Evolutionary conservation across 75 land plant genomes (phyloP).

Genomic region (Sequoiadendron giganteum): DNA sequence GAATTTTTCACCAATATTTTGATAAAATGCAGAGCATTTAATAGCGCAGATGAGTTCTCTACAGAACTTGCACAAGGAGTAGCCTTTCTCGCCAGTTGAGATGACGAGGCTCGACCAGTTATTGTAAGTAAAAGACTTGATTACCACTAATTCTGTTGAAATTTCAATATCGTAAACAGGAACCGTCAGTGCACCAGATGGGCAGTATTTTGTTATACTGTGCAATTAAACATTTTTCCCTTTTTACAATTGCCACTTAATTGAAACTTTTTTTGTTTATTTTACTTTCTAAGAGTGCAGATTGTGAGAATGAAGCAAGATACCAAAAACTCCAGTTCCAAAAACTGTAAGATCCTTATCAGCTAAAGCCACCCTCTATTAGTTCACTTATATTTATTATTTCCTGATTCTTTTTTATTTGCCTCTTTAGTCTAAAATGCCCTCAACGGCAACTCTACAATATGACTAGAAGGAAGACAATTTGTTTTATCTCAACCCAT

Average conservation of each 20-base stretch:
- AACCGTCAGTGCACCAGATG: neutral
- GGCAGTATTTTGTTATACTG: neutral
- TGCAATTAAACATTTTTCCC: too few species aligned
- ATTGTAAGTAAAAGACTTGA: too few species aligned
- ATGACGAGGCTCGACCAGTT: too few species aligned
- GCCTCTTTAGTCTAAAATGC: too few species aligned
- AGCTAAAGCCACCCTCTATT: neutral
- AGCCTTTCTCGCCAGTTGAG: too few species aligned
- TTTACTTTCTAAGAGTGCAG: conserved; percentile 29
- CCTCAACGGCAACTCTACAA: neutral
- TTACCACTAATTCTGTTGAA: too few species aligned
- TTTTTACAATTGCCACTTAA: neutral
- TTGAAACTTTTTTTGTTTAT: neutral
- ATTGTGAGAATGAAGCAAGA: conserved; percentile 86
- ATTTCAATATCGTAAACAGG: neutral
- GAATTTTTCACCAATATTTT: neutral
- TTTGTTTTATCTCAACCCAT: neutral
- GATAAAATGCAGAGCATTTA: conserved; percentile 52
- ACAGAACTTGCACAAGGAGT: too few species aligned
- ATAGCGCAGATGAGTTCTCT: conserved; percentile 11
- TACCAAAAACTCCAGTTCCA: conserved; percentile 72
- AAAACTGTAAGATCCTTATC: conserved; percentile 60
- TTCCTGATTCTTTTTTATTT: too few species aligned
- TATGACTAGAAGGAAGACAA: neutral
- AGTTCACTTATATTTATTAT: neutral